These are phyloP conservation scores for Coprinellus micaceus DNA, from an alignment of 768 basidiomycete genomes.

Conservation along the genomic window DNA sequence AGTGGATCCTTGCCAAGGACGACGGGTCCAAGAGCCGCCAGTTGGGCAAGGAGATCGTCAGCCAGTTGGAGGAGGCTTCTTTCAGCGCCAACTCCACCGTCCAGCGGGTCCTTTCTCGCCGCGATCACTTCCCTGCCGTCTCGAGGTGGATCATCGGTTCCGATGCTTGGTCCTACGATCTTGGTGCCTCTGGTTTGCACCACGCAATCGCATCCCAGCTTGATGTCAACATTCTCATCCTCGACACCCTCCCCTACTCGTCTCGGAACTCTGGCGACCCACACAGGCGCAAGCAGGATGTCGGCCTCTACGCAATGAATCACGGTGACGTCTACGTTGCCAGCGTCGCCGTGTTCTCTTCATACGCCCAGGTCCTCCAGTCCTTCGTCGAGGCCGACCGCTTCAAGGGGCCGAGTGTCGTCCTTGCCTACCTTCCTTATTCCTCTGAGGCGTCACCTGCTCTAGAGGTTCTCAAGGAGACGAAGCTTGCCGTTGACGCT, in stretches of 20 bases:
- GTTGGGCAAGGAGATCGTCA: constrained; percentile 55
- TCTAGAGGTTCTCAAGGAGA: constrained; percentile 92
- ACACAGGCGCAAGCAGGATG: constrained; percentile 87
- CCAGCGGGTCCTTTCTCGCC: constrained; percentile 55
- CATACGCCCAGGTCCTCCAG: constrained; percentile 92
- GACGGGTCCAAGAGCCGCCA: constrained; percentile 58
- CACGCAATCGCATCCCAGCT: constrained; percentile 89
- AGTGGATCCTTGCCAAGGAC: constrained; percentile 79
- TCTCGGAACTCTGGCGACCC: constrained; percentile 65
- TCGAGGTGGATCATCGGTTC: constrained; percentile 98
- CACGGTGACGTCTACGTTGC: constrained; percentile 96
- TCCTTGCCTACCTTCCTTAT: constrained; percentile 94
- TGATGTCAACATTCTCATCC: constrained; percentile 91
- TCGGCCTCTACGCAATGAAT: constrained; percentile 97
- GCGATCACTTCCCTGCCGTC: constrained; percentile 57
- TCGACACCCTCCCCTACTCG: constrained; percentile 90
- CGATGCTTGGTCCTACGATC: constrained; percentile 96
- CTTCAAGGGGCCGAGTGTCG: constrained; percentile 85
- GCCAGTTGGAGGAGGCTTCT: constrained; percentile 39
- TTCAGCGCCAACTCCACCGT: constrained; percentile 41
- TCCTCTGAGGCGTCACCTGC: constrained; percentile 70
- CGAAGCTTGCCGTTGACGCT: constrained; percentile 91
- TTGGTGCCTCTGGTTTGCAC: constrained; percentile 92
- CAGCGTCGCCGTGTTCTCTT: constrained; percentile 92
- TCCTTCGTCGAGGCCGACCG: constrained; percentile 87